phyloP scores from a whole-genome alignment of 2,329 filamentous ascomycete genomes.

The Penicillium sp. region DNA sequence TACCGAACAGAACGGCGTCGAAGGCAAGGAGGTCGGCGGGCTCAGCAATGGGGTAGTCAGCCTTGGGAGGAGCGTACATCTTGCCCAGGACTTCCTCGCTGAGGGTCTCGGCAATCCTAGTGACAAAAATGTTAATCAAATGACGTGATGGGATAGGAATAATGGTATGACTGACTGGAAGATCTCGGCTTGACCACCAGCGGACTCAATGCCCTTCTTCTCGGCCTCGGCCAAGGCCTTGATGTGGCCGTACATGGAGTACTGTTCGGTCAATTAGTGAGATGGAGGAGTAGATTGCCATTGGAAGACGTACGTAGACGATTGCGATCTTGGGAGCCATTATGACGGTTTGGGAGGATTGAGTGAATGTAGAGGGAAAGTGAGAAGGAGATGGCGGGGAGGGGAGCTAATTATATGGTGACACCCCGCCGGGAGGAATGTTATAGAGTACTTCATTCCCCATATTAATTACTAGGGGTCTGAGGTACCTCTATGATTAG shows the following conservation, averaged over 20 bases:
- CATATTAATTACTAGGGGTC: slow-evolving; percentile 2
- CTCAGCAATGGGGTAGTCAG: slow-evolving; percentile 63
- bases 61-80: slow-evolving; percentile 84
- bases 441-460: slow-evolving; percentile 1
- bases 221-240: slow-evolving; percentile 80
- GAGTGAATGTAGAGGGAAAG: slow-evolving; percentile 1
- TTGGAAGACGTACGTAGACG: slow-evolving; percentile 66
- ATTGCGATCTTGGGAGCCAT: slow-evolving; percentile 94
- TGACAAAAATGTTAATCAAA: slow-evolving; percentile 7
- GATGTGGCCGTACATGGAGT: slow-evolving; percentile 94
- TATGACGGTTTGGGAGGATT: slow-evolving; percentile 35
- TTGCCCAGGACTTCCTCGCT: slow-evolving; percentile 76
- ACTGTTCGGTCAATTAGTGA: slow-evolving; percentile 51
- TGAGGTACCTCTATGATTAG: slow-evolving; percentile 12
- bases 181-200: slow-evolving; percentile 76
- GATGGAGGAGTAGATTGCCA: slow-evolving; percentile 1
- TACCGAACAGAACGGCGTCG: slow-evolving; percentile 88
- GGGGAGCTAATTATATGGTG: slow-evolving; percentile 11
- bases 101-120: slow-evolving; percentile 79
- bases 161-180: slow-evolving; percentile 62
- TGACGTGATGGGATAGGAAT: neutral
- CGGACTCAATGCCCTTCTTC: slow-evolving; percentile 83
- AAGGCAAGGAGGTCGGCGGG: slow-evolving; percentile 66
- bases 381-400: slow-evolving; percentile 1
- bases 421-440: neutral